These are phyloP conservation scores for Tricholoma bakamatsutake DNA, from an alignment of 768 basidiomycete genomes.

Conservation along the genomic window DNA sequence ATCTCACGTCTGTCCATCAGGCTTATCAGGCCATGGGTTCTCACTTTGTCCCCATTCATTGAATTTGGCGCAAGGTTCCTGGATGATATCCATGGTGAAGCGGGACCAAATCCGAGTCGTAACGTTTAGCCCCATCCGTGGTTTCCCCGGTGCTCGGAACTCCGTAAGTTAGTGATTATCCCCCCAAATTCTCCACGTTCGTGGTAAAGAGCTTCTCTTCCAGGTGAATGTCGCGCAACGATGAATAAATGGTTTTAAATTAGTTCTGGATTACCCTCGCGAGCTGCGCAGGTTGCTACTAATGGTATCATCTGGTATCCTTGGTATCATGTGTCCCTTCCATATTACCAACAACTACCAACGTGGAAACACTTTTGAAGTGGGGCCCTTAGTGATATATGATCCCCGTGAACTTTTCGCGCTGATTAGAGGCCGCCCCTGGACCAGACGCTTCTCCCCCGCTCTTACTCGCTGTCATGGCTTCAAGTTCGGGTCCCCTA, in stretches of 20 bases:
- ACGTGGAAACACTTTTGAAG: neutral
- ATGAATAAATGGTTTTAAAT: neutral
- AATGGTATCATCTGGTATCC: neutral
- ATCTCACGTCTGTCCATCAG: too few relatives aligned
- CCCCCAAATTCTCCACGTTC: neutral
- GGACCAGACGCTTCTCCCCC: neutral
- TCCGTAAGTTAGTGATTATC: neutral
- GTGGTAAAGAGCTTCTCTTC: neutral
- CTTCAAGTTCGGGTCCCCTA: constrained; percentile 4
- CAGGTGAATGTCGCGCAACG: neutral
- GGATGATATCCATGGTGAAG: too few relatives aligned
- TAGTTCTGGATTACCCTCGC: neutral
- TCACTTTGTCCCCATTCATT: too few relatives aligned
- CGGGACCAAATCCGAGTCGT: neutral
- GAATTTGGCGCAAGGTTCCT: too few relatives aligned
- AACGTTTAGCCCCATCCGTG: neutral
- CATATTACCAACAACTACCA: neutral
- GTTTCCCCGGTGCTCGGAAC: neutral
- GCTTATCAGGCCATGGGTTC: too few relatives aligned
- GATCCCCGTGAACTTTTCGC: neutral
- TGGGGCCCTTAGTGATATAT: neutral
- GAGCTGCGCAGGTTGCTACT: neutral
- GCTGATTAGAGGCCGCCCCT: neutral
- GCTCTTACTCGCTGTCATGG: neutral
- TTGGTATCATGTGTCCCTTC: neutral